A percentile compares a stretch with the other conserved stretches of the same genome.
phyloP scores from a whole-genome alignment of 257 asterid species.

The Haberlea rhodopensis region DNA sequence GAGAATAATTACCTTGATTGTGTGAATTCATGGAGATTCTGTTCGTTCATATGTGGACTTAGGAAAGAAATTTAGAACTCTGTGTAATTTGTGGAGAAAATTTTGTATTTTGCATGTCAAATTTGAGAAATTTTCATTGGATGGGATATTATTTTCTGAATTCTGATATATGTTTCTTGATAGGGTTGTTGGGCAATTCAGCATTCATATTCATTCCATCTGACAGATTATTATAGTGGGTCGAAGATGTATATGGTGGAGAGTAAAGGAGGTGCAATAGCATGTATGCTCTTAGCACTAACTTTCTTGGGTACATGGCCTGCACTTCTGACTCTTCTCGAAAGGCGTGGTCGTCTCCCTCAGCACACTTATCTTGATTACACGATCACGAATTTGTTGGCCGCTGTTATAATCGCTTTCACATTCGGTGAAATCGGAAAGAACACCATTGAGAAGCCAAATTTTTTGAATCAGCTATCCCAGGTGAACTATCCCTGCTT shows the following conservation, averaged over 20 bases:
- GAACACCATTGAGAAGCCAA: conserved; percentile 52
- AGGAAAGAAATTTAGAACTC: background rate
- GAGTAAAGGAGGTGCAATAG: conserved; percentile 95
- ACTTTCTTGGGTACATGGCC: conserved; percentile 97
- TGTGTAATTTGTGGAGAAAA: background rate
- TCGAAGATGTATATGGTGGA: conserved; percentile 80
- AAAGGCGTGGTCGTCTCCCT: conserved; percentile 93
- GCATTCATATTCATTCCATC: conserved; percentile 25
- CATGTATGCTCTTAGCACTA: conserved; percentile 73
- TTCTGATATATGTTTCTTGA: conserved; percentile 4
- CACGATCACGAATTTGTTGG: conserved; percentile 76
- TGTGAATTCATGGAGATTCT: background rate
- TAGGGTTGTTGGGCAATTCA: conserved; percentile 39
- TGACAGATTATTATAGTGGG: conserved; percentile 21
- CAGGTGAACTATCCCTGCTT: conserved; percentile 44
- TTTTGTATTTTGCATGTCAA: no score
- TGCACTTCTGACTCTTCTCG: conserved; percentile 75
- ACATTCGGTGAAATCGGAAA: conserved; percentile 81
- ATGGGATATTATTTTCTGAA: background rate
- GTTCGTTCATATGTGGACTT: background rate
- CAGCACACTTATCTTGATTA: conserved; percentile 95
- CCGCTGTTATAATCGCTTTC: conserved; percentile 82
- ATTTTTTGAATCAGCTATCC: conserved; percentile 66
- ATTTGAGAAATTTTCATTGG: background rate
- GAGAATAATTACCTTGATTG: background rate